Conservation (phyloP, 345 rosid genomes). For the Lagerstroemia speciosa region DNA sequence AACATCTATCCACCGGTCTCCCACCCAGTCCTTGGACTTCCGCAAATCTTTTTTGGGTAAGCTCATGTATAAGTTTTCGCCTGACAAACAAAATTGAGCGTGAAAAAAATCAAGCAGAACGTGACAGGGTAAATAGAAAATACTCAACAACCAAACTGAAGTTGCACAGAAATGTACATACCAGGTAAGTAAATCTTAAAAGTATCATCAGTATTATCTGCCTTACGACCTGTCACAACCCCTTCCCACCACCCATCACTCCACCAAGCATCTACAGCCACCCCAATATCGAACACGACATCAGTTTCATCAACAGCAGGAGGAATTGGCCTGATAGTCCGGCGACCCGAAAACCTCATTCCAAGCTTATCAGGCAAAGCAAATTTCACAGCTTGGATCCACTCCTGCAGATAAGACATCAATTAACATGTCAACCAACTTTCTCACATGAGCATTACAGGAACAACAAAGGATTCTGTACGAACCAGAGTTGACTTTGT, state of each 20-base stretch:
- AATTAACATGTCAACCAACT: not conserved
- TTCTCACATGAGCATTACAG: not conserved
- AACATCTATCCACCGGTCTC: slow-evolving; percentile 65
- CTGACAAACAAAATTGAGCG: slow-evolving; percentile 27
- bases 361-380: slow-evolving; percentile 78
- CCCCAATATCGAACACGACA: slow-evolving; percentile 35
- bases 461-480: not conserved
- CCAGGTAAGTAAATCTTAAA: slow-evolving; percentile 71
- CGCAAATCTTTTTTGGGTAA: slow-evolving; percentile 50
- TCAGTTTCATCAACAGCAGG: slow-evolving; percentile 27
- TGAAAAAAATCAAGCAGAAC: slow-evolving; percentile 7
- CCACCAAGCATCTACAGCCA: slow-evolving; percentile 98
- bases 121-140: not conserved
- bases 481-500: not conserved
- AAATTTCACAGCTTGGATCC: slow-evolving; percentile 65
- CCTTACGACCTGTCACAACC: slow-evolving; percentile 40
- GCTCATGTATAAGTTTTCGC: slow-evolving; percentile 56
- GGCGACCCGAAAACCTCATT: slow-evolving; percentile 63
- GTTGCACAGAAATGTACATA: slow-evolving; percentile 19
- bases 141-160: slow-evolving; percentile 2
- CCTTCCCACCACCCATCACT: slow-evolving; percentile 99
- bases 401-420: slow-evolving; percentile 43
- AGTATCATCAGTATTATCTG: slow-evolving; percentile 24
- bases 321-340: slow-evolving; percentile 64
- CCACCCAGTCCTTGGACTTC: slow-evolving; percentile 75